A percentile compares a stretch with the other conserved stretches of the same genome.
Conservation (phyloP, 768 basidiomycete genomes). For the Termitomyces sp. region DNA sequence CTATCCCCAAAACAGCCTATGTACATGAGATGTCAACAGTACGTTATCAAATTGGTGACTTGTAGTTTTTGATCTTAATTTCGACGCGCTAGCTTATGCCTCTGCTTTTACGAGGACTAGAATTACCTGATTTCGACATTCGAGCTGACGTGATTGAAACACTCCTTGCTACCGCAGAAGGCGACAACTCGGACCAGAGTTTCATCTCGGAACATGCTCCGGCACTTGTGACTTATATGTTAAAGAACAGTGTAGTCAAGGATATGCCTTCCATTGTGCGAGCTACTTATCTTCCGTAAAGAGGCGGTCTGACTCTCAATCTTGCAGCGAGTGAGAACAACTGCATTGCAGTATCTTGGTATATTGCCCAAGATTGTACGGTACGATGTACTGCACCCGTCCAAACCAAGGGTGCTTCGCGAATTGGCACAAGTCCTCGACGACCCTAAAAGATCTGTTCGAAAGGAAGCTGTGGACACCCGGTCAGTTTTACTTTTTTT, state of each 20-base stretch:
- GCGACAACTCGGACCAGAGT: constrained; percentile 40
- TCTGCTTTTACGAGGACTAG: constrained; percentile 78
- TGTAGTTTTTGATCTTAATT: neutral
- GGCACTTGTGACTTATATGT: constrained; percentile 64
- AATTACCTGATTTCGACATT: constrained; percentile 67
- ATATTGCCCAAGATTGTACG: constrained; percentile 71
- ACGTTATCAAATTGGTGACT: constrained; percentile 7
- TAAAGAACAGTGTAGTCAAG: constrained; percentile 52
- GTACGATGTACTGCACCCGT: constrained; percentile 79
- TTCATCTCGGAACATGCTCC: constrained; percentile 64
- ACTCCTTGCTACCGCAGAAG: constrained; percentile 63
- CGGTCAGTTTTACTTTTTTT: constrained; percentile 23
- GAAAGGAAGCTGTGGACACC: constrained; percentile 87
- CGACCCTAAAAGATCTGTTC: constrained; percentile 81
- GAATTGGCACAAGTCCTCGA: constrained; percentile 75
- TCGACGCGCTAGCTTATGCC: constrained; percentile 66
- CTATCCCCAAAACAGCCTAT: constrained; percentile 74
- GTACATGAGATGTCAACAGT: constrained; percentile 61
- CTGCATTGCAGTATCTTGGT: constrained; percentile 71
- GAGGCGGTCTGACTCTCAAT: neutral
- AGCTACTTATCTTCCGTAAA: neutral
- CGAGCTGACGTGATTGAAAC: constrained; percentile 79
- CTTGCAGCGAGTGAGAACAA: constrained; percentile 63
- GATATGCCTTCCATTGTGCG: constrained; percentile 54
- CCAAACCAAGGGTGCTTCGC: constrained; percentile 67